Base-by-base conservation (phyloP, 2,329 filamentous ascomycete species). In the Thelonectria olida region DNA sequence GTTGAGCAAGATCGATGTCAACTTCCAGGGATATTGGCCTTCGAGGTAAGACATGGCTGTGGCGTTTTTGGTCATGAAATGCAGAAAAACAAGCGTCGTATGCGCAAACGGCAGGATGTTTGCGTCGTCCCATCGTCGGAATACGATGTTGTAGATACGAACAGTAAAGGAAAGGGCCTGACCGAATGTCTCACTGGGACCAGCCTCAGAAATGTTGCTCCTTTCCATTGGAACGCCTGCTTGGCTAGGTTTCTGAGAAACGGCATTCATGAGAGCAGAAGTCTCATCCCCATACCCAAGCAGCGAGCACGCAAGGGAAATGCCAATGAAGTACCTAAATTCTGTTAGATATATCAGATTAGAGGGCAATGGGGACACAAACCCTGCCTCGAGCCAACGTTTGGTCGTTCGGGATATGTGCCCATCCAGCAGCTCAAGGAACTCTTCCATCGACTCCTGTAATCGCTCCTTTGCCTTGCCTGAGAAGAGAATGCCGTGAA, bases 401-500 rank as follows among this genome's bases (percentile, higher is more conserved):
- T 83, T 78, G 1, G 82, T 78, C 0, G 79, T 78, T 1, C 81
- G 75, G 0, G 77, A 80, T 50, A 93, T 89, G 13, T 89, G 84
- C 5, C 75, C 75, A 58, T 90, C 84, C 0, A 94, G 75, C 0
- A 82, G 72, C 0, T 69, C 68, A 0, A 88, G 68, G 41, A 91
- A 91, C 1, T 84, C 80, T 0, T 75, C 62, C 15, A 80, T 77
- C 0, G 83, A 79, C 0, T 73, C 48, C 0, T 81, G 70, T 20
- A 89, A 84, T 5, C 78, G 79, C 0, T 86, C 81, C 2, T 76
- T 67, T 1, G 78, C 73, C 22, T 81, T 81, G 1, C 80, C 79
- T 0, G 83, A 85, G 51, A 92, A 92, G 0, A 92, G 75, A 7
- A 90, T 82, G 0, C 84, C 90, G 61, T 92, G 89, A 0, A 85